Evolutionary conservation across 169 alveolate species (phyloP), one percentile per base, ranked within the genome.

Genomic region (Eimeria brunetti): DNA sequence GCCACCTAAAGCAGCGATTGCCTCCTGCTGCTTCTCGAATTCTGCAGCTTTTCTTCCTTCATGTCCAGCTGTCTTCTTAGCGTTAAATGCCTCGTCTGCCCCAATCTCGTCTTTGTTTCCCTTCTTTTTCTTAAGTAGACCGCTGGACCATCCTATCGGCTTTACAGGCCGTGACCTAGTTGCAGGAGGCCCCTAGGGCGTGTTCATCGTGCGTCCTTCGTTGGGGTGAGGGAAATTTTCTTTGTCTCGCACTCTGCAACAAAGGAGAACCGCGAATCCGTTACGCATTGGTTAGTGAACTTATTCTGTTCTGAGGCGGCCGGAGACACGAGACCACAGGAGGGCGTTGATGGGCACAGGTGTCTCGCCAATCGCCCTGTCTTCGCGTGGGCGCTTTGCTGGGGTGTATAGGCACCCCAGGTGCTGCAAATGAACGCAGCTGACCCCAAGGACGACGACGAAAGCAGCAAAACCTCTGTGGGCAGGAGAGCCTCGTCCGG

Each of bases 391-490:
- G 89, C 89, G 38, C 44, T 24, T 51, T n/a, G 44, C 56, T 81
- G 89, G 89, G 69, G 89, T n/a, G 46, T 81, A 14, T 33, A 49
- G 22, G 33, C 69, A 41, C 64, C 89, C 69, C 89, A 81, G 56
- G 14, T 51, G 89, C 89, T 81, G 89, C 89, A 81, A 81, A 81
- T 81, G 89, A 81, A n/a, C 46, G 64, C 89, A 46, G 64, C 53
- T 30, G 46, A 71, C 69, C 89, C 89, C 49, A 7, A 49, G 18
- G 46, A 30, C 53, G 49, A 41, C 69, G 69, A 51, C 89, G 20
- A 30, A 3, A 36, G n/a, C 49, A 46, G 69, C 73, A 49, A 49
- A n/a, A n/a, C 69, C 69, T 46, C 69, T 18, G 4, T n/a, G 49
- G 60, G 89, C 73, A 36, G 73, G n/a, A 36, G 69, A 49, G 67